Percentiles rank a stretch among this genome's conserved stretches.
Evolutionary conservation across 495 filamentous ascomycete genomes (phyloP).

Genomic region (Oleoguttula mirabilis): DNA sequence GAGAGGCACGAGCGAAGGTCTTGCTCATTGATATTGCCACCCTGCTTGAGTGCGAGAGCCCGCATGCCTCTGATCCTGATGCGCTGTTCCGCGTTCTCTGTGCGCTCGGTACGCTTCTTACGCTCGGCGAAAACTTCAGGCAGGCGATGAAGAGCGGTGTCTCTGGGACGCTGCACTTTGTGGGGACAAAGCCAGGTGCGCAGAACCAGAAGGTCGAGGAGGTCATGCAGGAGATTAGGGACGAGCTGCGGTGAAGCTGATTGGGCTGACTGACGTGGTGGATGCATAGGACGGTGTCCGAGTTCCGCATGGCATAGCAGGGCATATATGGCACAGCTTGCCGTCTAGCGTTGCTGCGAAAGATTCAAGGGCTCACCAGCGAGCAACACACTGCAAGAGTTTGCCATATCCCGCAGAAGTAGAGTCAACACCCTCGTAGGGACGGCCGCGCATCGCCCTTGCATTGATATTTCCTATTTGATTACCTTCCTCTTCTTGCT

Average conservation of each 20-base stretch:
- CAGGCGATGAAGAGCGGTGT: slow-evolving; percentile 37
- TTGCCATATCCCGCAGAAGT: too few species aligned
- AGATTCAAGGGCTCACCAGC: too few species aligned
- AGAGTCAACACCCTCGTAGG: too few species aligned
- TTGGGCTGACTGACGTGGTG: too few species aligned
- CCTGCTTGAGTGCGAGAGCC: slow-evolving; percentile 19
- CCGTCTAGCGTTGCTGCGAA: too few species aligned
- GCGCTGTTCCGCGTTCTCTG: slow-evolving; percentile 73
- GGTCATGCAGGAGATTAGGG: not conserved
- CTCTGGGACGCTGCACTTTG: slow-evolving; percentile 33
- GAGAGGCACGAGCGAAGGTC: slow-evolving; percentile 13
- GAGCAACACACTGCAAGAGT: too few species aligned
- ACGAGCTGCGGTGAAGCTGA: not conserved
- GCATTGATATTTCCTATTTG: too few species aligned
- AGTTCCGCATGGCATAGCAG: too few species aligned
- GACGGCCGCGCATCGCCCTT: too few species aligned
- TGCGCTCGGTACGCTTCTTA: slow-evolving; percentile 64
- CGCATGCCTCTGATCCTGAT: slow-evolving; percentile 59
- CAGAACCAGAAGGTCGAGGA: slow-evolving; percentile 37
- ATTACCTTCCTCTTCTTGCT: too few species aligned
- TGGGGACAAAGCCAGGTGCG: slow-evolving; percentile 33
- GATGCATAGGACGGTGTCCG: too few species aligned
- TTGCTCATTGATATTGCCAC: slow-evolving; percentile 17
- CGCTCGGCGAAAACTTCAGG: slow-evolving; percentile 38
- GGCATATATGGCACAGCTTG: too few species aligned